Base-by-base conservation (phyloP, 495 filamentous ascomycete genomes). In the Lasiosphaeria miniovina region DNA sequence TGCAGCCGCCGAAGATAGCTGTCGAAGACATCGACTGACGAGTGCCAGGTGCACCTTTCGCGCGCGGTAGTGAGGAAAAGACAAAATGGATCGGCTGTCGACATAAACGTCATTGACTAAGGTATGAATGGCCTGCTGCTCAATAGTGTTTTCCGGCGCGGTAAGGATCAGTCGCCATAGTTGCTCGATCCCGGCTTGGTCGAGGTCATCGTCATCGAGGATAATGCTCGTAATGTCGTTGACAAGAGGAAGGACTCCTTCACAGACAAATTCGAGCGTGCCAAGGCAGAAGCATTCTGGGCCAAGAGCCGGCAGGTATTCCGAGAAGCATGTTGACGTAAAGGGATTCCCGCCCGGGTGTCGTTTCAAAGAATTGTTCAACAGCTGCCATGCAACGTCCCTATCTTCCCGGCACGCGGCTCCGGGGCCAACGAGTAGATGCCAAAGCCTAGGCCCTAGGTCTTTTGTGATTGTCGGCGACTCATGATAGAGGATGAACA, bases 131-230 rank as follows among this genome's bases (percentile, higher is more conserved):
- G 89, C 87, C 49, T 80, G 73, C 5, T 79, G 73, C 61, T 90
- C 91, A 51, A 95, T 86, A 0, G 83, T 86, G 49, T 82, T 80
- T n/a, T 80, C 75, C 4, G 84, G 85, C 11, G 90, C 86, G 17
- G 80, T 85, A 51, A 96, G 68, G 15, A 93, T 86, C 66, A 96
- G 85, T 14, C 82, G 84, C 93, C 93, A 98, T 51, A 97, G 77
- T 46, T 90, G 80, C 54, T 94, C 90, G 52, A 90, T 79, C 8
- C 87, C 88, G 15, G 81, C 76, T 24, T 86, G 74, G 34, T 68
- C 58, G 4, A 65, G 33, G 51, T 71, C 68, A 6, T 76, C 71
- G 49, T 80, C 77, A 55, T 80, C 77, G 11, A 80, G 75, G 35
- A 71, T 58, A 45, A 77, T 70, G 55, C 71, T 73, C 49, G 61